phyloP scores from a whole-genome alignment of 108 stramenopile species.

The Nitzschia sp. region DNA sequence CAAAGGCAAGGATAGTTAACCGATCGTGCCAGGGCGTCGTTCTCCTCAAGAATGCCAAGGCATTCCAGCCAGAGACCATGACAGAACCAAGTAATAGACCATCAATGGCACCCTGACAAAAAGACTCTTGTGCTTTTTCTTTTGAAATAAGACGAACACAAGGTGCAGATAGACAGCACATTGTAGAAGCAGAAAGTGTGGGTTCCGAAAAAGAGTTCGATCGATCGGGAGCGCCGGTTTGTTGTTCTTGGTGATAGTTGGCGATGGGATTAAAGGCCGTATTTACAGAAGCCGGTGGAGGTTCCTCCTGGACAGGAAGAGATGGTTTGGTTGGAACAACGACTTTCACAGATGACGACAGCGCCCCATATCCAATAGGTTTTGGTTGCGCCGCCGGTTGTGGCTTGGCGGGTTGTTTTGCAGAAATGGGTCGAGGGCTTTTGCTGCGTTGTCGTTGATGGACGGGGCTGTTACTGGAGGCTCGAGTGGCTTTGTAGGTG shows the following conservation, averaged over 20 bases:
- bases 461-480: background rate
- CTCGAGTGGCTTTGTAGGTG: background rate
- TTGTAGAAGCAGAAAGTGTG: too few species aligned
- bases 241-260: too few species aligned
- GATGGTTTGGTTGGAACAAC: background rate
- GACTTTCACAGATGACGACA: background rate
- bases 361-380: constrained; percentile 13
- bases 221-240: too few species aligned
- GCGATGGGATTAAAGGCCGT: too few species aligned
- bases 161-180: constrained; percentile 14
- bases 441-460: constrained; percentile 5
- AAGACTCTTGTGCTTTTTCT: constrained; percentile 53
- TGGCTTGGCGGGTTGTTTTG: constrained; percentile 6
- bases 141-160: constrained; percentile 13
- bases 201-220: too few species aligned
- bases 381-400: constrained; percentile 11
- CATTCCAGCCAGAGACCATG: constrained; percentile 60
- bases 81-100: constrained; percentile 72
- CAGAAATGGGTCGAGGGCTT: background rate
- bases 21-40: constrained; percentile 15
- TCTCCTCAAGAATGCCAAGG: constrained; percentile 46
- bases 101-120: constrained; percentile 80
- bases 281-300: too few species aligned
- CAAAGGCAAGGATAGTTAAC: constrained; percentile 49
- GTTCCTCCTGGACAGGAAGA: constrained; percentile 4